phyloP scores from a whole-genome alignment of 1,139 yeast genomes.

The Hemisphaericaspora xylanilytica region DNA sequence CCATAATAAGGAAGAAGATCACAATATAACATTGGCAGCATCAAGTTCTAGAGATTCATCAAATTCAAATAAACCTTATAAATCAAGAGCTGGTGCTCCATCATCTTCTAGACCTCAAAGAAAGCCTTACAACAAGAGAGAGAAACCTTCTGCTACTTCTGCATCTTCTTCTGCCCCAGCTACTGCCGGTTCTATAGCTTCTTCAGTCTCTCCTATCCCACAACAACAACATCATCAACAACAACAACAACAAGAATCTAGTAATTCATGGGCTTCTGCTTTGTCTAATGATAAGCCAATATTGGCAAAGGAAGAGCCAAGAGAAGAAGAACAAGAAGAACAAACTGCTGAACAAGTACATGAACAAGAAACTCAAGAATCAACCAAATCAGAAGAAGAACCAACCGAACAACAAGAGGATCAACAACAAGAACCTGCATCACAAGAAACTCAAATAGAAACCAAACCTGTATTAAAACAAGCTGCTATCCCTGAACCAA shows the following conservation, averaged over 20 bases:
- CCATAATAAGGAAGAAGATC: slow-evolving; percentile 13
- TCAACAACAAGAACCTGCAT: slow-evolving; percentile 1
- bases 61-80: slow-evolving; percentile 7
- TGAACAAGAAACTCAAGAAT: slow-evolving; percentile 3
- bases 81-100: slow-evolving; percentile 4
- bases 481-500: slow-evolving; percentile 31
- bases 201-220: not conserved
- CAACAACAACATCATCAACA: slow-evolving; percentile 7
- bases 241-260: slow-evolving; percentile 11
- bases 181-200: slow-evolving; percentile 4
- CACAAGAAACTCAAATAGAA: slow-evolving; percentile 12
- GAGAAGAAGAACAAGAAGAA: slow-evolving; percentile 3
- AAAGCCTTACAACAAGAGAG: slow-evolving; percentile 7
- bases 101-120: slow-evolving; percentile 10
- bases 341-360: slow-evolving; percentile 4
- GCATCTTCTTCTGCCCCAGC: slow-evolving; percentile 3
- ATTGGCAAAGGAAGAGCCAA: slow-evolving; percentile 15
- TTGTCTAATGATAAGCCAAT: slow-evolving; percentile 37
- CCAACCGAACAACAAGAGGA: slow-evolving; percentile 3
- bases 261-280: slow-evolving; percentile 54
- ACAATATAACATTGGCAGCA: slow-evolving; percentile 4
- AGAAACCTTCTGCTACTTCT: slow-evolving; percentile 1
- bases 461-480: slow-evolving; percentile 28
- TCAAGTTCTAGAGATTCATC: slow-evolving; percentile 7
- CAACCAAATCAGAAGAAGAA: not conserved